Evolutionary conservation across 225 moss, liverwort and hornwort species (phyloP).

Genomic region (Straminergon stramineum): DNA sequence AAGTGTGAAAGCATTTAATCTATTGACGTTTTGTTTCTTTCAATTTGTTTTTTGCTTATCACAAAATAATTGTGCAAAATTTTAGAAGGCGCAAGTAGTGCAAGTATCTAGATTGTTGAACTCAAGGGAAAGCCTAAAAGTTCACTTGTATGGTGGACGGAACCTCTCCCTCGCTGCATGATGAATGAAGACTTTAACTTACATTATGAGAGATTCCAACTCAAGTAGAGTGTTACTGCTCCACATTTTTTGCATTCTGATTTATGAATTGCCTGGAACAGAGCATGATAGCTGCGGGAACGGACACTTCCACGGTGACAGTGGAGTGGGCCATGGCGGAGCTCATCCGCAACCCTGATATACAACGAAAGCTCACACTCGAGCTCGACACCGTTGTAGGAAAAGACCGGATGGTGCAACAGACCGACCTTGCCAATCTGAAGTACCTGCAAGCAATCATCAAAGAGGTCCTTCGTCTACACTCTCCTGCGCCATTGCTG

Average conservation of each 20-base stretch:
- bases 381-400: conserved; percentile 17
- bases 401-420: background rate
- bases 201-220: background rate
- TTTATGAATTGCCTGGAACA: background rate
- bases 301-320: conserved; percentile 1
- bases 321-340: conserved; percentile 24
- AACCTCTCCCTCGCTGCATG: background rate
- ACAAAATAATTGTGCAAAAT: background rate
- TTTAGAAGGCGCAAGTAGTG: background rate
- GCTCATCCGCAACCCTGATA: conserved; percentile 1
- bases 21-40: background rate
- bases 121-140: background rate
- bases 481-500: conserved; percentile 4
- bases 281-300: conserved; percentile 8
- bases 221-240: background rate
- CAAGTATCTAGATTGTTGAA: background rate
- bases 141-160: background rate
- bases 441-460: conserved; percentile 18
- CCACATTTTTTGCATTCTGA: background rate
- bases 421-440: conserved; percentile 11
- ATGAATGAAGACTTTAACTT: too few species aligned
- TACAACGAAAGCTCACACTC: background rate
- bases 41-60: background rate
- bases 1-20: background rate
- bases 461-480: conserved; percentile 33